Evolutionary conservation across 179 eudicot species (phyloP).

Genomic region (Spergularia azorica): DNA sequence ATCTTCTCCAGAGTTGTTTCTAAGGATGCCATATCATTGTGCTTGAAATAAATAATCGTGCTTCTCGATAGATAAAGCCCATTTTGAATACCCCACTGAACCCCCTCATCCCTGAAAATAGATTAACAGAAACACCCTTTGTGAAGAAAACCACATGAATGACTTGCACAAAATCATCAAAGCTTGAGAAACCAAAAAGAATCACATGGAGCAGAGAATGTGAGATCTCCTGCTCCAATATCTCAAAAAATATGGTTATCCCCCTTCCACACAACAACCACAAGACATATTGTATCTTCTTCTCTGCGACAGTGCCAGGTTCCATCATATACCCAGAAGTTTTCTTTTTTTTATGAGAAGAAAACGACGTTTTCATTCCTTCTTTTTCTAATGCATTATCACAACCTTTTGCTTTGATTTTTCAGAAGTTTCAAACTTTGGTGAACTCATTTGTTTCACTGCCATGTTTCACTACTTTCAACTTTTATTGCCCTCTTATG

Average conservation of each 20-base stretch:
- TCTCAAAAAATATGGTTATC: too few species aligned
- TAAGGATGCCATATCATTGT: conserved; percentile 82
- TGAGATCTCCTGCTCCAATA: background rate
- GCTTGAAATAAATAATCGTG: conserved; percentile 84
- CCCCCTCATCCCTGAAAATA: conserved; percentile 84
- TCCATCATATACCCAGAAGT: too few species aligned
- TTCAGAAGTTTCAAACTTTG: too few species aligned
- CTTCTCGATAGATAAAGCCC: conserved; percentile 94
- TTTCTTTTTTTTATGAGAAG: background rate
- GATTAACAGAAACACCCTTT: background rate
- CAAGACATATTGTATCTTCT: background rate
- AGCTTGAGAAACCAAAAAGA: background rate
- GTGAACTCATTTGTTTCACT: too few species aligned
- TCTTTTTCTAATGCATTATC: too few species aligned
- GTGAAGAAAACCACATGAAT: background rate
- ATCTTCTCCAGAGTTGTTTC: conserved; percentile 65
- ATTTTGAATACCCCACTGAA: conserved; percentile 97
- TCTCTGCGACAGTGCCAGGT: background rate
- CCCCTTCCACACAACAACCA: too few species aligned
- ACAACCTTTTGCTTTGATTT: too few species aligned
- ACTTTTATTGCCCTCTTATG: too few species aligned
- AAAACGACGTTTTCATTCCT: too few species aligned
- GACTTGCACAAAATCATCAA: background rate
- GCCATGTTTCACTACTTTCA: too few species aligned
- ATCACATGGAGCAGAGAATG: conserved; percentile 2